phyloP scores from a whole-genome alignment of 1,284 basidiomycete species.

The Trametes hirsuta region DNA sequence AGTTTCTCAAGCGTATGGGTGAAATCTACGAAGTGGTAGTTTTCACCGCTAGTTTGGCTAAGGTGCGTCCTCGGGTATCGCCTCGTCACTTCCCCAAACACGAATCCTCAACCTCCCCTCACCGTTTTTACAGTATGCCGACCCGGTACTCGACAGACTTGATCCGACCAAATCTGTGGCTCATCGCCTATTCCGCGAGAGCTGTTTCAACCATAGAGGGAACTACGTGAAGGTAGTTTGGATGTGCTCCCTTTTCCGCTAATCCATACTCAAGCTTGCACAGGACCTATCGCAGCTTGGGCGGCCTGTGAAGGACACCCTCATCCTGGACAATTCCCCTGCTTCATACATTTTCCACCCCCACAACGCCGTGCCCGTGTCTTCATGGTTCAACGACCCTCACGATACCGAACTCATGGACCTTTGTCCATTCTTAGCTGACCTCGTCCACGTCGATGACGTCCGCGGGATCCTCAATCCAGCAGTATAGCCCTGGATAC shows the following conservation, averaged over 20 bases:
- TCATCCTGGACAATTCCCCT: constrained; percentile 98
- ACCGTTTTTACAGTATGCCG: constrained; percentile 76
- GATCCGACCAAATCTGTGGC: constrained; percentile 90
- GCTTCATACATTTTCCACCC: constrained; percentile 99
- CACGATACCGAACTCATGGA: constrained; percentile 98
- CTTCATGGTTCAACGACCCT: constrained; percentile 98
- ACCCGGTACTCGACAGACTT: constrained; percentile 96
- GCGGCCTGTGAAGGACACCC: constrained; percentile 88
- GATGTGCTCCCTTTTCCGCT: too few species aligned
- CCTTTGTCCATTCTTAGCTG: constrained; percentile 89
- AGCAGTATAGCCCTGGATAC: constrained; percentile 36
- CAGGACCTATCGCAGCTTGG: constrained; percentile 97
- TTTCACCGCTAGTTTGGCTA: constrained; percentile 96
- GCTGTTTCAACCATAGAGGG: constrained; percentile 98
- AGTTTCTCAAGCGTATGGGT: constrained; percentile 96
- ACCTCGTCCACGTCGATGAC: constrained; percentile 85
- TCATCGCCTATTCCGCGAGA: constrained; percentile 95
- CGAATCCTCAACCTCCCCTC: constrained; percentile 7
- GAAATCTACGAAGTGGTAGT: constrained; percentile 98
- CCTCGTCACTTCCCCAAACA: neutral
- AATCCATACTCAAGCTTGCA: neutral
- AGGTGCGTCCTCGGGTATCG: constrained; percentile 53
- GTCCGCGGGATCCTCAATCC: constrained; percentile 91
- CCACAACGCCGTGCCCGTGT: constrained; percentile 98
- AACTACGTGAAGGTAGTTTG: constrained; percentile 94